Percentiles rank a stretch among this genome's conserved stretches.
Conservation (phyloP, 2,329 filamentous ascomycete species). For the Emericellopsis atlantica region DNA sequence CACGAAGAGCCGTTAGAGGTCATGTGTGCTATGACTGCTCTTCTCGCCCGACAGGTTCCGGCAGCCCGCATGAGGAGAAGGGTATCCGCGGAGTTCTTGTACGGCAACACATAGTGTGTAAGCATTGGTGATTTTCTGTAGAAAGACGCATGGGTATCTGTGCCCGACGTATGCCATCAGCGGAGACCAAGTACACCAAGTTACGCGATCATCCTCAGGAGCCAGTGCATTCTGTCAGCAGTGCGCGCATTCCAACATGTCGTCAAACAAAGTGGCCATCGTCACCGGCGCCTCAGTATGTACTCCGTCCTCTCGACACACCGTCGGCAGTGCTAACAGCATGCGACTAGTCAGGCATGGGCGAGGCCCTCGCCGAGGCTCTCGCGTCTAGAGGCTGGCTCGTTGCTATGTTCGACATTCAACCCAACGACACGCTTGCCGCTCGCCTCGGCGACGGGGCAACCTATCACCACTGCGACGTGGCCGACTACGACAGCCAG, state of each 20-base stretch:
- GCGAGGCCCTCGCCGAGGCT: conserved; percentile 22
- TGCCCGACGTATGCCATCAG: too few species aligned
- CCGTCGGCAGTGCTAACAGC: background rate
- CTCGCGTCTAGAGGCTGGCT: conserved; percentile 13
- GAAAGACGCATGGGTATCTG: too few species aligned
- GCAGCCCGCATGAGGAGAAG: too few species aligned
- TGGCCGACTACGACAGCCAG: conserved; percentile 31
- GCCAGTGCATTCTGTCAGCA: too few species aligned
- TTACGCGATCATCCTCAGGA: too few species aligned
- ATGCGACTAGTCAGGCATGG: conserved; percentile 29
- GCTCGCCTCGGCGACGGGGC: conserved; percentile 20
- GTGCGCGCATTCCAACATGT: background rate
- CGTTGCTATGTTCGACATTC: conserved; percentile 25
- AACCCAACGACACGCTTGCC: conserved; percentile 12
- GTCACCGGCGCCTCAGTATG: conserved; percentile 8
- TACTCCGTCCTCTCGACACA: background rate
- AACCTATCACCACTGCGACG: conserved; percentile 29
- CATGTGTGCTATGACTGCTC: too few species aligned
- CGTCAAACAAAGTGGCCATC: conserved; percentile 6
- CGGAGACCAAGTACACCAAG: too few species aligned
- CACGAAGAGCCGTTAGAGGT: too few species aligned
- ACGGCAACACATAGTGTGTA: too few species aligned
- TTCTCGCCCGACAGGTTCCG: too few species aligned
- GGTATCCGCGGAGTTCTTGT: too few species aligned
- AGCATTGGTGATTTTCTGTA: too few species aligned